Evolutionary conservation across 805 yeast species (phyloP), one percentile per base, ranked within the genome.

Genomic region (Priceomyces fermenticarens): DNA sequence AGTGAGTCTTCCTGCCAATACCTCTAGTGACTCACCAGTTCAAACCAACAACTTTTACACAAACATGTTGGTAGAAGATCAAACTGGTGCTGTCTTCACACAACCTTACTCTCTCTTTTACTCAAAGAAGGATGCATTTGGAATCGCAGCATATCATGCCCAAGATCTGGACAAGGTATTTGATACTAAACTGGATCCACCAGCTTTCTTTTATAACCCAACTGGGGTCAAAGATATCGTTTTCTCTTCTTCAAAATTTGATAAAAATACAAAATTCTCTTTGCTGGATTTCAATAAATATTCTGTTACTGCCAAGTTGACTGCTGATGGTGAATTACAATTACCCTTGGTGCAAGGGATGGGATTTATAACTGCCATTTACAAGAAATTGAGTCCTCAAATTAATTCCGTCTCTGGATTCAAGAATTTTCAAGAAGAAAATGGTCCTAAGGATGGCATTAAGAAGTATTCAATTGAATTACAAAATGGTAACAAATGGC

Each of bases 281-380:
- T 33, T 51, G 14, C 32, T 35, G 3, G 35, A 26, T n/a, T 36
- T 44, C 35, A 20, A 43, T 6, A 52, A 52, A 36, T 50, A 46
- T 41, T 40, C 48, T 8, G 47, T 42, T 9, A 48, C 47, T 16
- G 44, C 54, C 4, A 36, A 38, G 7, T 47, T 42, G 25, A 32
- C 48, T 16, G 38, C 38, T 14, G 13, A 17, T 8, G 35, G 35
- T 10, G 17, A 32, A 12, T 32, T 39, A 16, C 37, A 39, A 10
- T 25, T 30, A 26, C 88, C 88, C 2, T 52, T 84, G 36, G 82
- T 80, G 3, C 88, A 83, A 55, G 96, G 96, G 28, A 72, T 72
- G 77, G 95, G 95, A 0, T 79, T 85, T 45, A 73, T 85, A 11
- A 82, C 95, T 14, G 88, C 80, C 14, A 60, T 78, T 20, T 77